Conservation (phyloP, 345 rosid species). For the Fremontodendron californicum region DNA sequence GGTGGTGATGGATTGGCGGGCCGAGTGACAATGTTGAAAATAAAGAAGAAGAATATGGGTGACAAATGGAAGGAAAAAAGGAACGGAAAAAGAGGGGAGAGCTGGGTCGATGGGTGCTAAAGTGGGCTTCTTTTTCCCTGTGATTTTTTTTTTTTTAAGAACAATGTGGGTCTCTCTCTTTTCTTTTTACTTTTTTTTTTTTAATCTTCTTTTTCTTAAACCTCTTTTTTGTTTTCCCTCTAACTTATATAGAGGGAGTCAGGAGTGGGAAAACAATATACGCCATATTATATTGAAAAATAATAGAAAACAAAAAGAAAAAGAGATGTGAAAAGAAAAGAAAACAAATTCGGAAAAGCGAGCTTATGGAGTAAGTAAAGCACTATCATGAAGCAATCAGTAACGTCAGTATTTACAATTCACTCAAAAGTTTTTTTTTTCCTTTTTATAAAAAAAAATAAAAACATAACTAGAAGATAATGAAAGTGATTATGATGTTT, state of each 20-base stretch:
- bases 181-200: background rate
- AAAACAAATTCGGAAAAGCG: background rate
- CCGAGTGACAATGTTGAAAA: background rate
- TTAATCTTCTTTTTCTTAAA: background rate
- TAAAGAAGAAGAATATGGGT: slow-evolving; percentile 15
- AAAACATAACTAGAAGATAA: too few species aligned
- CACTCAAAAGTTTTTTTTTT: too few species aligned
- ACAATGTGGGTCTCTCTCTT: background rate
- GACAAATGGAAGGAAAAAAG: slow-evolving; percentile 21
- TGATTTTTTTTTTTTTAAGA: background rate
- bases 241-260: background rate
- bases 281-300: background rate
- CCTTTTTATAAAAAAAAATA: too few species aligned
- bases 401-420: background rate
- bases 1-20: background rate
- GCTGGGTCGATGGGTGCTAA: background rate
- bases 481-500: too few species aligned
- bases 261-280: background rate
- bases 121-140: background rate
- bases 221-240: background rate
- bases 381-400: background rate
- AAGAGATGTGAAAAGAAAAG: background rate
- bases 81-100: background rate
- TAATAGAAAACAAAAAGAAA: background rate
- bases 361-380: background rate